Evolutionary conservation across 805 yeast species (phyloP), one percentile per base, ranked within the genome.

Genomic region (Saccharomyces eubayanus): DNA sequence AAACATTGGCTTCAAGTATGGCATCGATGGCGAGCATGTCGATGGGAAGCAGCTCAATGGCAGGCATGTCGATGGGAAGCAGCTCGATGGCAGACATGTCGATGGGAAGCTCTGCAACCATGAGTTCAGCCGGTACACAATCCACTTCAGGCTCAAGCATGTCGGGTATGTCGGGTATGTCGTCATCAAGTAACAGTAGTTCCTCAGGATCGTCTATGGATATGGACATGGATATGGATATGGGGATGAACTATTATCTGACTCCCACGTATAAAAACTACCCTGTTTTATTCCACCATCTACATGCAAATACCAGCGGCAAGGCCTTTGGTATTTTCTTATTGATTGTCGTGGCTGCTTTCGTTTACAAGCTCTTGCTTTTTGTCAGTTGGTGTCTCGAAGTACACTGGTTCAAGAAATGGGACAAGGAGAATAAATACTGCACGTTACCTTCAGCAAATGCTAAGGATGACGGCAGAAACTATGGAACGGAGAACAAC

Each of bases 311-410:
- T 1, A 72, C 70, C 46, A 78, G 78, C 28, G 89, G 77, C 9
- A 77, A 78, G 51, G 90, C 88, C 0, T 87, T 87, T 66, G 95
- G 92, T 27, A 85, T 87, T 14, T 87, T 86, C 62, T 70, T 82
- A 36, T 70, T 83, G 12, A 64, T 87, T 24, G 80, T 87, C 63
- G 78, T 78, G 28, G 71, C 80, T 1, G 83, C 84, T 0, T 79
- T 87, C 62, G 71, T 77, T 40, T 75, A 83, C 55, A 78, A 87
- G 63, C 84, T 87, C 2, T 52, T 83, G 6, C 77, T 79, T 47
- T 85, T 85, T 64, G 57, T 77, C 21, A 76, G 81, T 54, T 77
- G 83, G 61, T 86, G 85, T 63, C 62, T 87, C 54, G 92, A 87
- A 63, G 85, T 82, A 57, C 77, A 72, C 55, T 70, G 85, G 87